Evolutionary conservation across 768 basidiomycete species (phyloP).

Genomic region (Psilocybe azurescens): DNA sequence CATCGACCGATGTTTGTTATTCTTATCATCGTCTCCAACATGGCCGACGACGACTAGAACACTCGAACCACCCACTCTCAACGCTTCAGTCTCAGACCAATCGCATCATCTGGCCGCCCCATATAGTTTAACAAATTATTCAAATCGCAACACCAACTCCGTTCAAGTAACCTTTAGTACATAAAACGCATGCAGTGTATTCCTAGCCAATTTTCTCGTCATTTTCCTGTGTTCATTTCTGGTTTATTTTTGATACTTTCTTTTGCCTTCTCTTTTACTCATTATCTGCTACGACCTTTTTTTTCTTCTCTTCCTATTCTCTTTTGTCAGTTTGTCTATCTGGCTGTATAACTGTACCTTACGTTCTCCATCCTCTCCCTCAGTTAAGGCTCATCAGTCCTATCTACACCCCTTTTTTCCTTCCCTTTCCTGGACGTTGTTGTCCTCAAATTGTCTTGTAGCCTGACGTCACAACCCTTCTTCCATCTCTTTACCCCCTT

Average conservation of each 20-base stretch:
- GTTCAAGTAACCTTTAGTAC: conserved; percentile 22
- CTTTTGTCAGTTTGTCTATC: neutral
- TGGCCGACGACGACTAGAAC: no score
- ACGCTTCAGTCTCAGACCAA: neutral
- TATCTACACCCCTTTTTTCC: neutral
- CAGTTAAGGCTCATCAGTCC: neutral
- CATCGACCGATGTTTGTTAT: neutral
- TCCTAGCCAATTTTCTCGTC: conserved; percentile 24
- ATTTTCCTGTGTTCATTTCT: conserved; percentile 14
- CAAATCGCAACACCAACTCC: conserved; percentile 18
- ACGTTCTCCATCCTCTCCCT: neutral
- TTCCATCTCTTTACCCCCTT: neutral
- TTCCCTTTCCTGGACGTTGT: neutral
- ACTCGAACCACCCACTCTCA: no score
- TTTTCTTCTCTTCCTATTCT: neutral
- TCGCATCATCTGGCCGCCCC: neutral
- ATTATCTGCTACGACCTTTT: neutral
- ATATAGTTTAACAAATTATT: neutral
- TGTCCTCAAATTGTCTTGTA: conserved; percentile 8
- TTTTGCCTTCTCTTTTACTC: conserved; percentile 8
- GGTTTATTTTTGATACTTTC: conserved; percentile 28
- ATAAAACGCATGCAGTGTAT: conserved; percentile 32
- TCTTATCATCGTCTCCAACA: no score
- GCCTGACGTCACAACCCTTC: neutral
- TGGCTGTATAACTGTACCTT: conserved; percentile 13